Evolutionary conservation across 2,329 filamentous ascomycete species (phyloP), one percentile per base, ranked within the genome.

Genomic region (Paecilomyces sp.): DNA sequence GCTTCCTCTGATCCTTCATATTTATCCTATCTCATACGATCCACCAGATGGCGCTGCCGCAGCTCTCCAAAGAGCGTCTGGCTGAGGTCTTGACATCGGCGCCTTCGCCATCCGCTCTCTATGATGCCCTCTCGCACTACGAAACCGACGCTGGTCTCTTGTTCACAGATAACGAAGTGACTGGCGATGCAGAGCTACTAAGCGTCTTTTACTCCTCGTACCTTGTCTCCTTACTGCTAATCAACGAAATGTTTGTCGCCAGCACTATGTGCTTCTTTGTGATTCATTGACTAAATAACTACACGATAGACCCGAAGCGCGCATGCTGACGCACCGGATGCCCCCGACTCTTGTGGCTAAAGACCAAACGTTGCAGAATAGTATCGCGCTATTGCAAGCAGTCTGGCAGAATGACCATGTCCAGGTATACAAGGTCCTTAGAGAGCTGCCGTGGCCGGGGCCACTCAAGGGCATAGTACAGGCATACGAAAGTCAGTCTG

Each of bases 121-220:
- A 72, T 60, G 66, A 74, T 41, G 66, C 65, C 33, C 62, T 77
- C 13, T 67, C 69, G 36, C 64, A 70, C 54, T 74, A 75, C 57
- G 76, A 78, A 62, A 63, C 65, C 31, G 66, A 72, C 55, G 71
- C 74, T 25, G 71, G 67, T 47, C 61, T 76, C 6, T 63, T 70
- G 8, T 68, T 68, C 56, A 64, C 65, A 22, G 58, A 65, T 3
- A 62, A 57, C 47, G 63, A 62, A 13, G 54, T 64, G 55, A 61
- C 61, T 3, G 64, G 64, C 13, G 67, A 73, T 30, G 52, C 63
- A 5, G 63, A 70, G 11, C 63, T 77, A 3, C 62, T 77, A 13
- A 71, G 71, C 62, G 61, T 69, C 7, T 78, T 73, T 60, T 77
- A 76, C 56, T 72, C 74, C 4, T 68, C 68, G 12, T 77, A 74